Conservation (phyloP, 352 stramenopile species). For the Phytopythium vexans region DNA sequence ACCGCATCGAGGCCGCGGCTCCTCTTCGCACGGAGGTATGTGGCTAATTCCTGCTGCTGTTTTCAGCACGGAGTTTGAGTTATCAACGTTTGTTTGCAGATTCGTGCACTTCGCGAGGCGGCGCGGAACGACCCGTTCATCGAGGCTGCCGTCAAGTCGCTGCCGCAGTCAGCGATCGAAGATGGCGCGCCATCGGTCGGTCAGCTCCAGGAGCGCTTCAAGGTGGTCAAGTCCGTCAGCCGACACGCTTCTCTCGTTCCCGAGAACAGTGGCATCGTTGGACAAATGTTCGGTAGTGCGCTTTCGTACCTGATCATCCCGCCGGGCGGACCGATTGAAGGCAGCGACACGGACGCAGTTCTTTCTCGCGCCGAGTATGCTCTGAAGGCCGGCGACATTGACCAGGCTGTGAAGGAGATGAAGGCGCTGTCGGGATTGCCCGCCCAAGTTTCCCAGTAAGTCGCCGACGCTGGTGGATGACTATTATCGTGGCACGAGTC, state of each 20-base stretch:
- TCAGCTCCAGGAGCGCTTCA: constrained; percentile 83
- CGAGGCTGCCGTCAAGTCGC: constrained; percentile 55
- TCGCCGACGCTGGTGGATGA: not conserved
- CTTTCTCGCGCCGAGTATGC: constrained; percentile 82
- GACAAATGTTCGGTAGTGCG: constrained; percentile 65
- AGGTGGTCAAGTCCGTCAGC: constrained; percentile 69
- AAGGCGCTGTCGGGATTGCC: constrained; percentile 63
- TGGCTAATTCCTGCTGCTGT: too few relatives aligned
- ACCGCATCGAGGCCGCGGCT: constrained; percentile 74
- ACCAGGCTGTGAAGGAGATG: constrained; percentile 67
- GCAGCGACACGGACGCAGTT: constrained; percentile 64
- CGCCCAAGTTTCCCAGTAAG: constrained; percentile 58
- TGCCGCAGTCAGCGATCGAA: constrained; percentile 56
- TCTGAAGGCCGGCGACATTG: constrained; percentile 77
- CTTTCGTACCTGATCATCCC: constrained; percentile 78
- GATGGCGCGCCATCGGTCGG: constrained; percentile 67
- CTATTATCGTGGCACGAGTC: not conserved
- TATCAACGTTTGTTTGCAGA: constrained; percentile 19
- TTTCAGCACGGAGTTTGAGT: too few relatives aligned
- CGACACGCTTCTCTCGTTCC: constrained; percentile 67
- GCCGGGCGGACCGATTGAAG: constrained; percentile 72
- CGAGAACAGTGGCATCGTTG: constrained; percentile 62
- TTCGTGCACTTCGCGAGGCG: constrained; percentile 62
- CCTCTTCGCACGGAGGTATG: constrained; percentile 61
- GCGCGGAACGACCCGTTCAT: constrained; percentile 77